A percentile compares a stretch with the other conserved stretches of the same genome.
These are phyloP conservation scores for Leptographium flavum DNA, from an alignment of 2,329 filamentous ascomycete species.

Conservation along the genomic window DNA sequence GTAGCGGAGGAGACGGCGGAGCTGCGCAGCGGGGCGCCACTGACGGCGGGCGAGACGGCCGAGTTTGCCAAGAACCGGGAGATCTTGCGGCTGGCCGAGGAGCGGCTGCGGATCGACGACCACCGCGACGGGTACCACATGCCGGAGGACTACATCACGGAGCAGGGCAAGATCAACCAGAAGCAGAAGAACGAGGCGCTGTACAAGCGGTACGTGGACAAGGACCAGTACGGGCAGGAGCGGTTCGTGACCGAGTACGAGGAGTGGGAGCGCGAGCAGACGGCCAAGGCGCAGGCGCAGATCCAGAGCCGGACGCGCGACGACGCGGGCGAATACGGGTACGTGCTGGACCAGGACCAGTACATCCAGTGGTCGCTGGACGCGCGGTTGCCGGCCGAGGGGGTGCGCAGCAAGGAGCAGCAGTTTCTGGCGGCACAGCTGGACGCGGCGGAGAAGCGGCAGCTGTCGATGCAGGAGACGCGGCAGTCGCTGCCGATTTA, in stretches of 20 bases:
- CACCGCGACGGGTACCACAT: constrained; percentile 84
- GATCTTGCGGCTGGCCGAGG: constrained; percentile 66
- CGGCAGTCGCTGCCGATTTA: constrained; percentile 85
- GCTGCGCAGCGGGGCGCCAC: constrained; percentile 55
- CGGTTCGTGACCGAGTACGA: constrained; percentile 87
- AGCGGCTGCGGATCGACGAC: constrained; percentile 77
- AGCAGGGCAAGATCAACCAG: constrained; percentile 76
- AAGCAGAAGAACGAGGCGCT: constrained; percentile 82
- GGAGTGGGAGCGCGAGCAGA: constrained; percentile 88
- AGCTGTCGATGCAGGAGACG: constrained; percentile 78
- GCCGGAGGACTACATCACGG: constrained; percentile 89
- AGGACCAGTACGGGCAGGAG: constrained; percentile 76
- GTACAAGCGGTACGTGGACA: constrained; percentile 80
- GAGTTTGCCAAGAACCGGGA: constrained; percentile 86
- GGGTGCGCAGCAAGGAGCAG: constrained; percentile 63
- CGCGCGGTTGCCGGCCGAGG: constrained; percentile 55
- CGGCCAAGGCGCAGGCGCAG: constrained; percentile 74
- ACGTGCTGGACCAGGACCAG: constrained; percentile 80
- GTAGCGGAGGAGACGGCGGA: constrained; percentile 81
- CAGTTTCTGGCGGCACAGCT: constrained; percentile 66
- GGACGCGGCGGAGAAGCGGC: constrained; percentile 77
- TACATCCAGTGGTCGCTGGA: constrained; percentile 77
- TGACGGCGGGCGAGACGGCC: constrained; percentile 67
- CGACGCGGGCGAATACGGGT: constrained; percentile 76
- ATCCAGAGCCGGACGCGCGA: constrained; percentile 61